Base-by-base conservation (phyloP, 495 filamentous ascomycete genomes). In the Immersiella caudata region DNA sequence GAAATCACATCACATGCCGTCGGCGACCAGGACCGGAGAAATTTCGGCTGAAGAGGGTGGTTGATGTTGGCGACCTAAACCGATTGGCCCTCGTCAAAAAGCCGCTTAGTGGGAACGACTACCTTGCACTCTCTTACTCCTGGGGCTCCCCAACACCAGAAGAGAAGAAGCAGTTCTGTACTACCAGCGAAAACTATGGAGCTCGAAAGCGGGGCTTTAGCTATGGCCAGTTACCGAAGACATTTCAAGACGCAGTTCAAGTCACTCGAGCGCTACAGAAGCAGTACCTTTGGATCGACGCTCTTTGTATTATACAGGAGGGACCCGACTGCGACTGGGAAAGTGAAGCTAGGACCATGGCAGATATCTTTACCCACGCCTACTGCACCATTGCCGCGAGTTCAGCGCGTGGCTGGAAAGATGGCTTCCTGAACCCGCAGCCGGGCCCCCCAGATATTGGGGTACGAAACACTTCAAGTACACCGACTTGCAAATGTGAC, bases 221-320 rank as follows among this genome's bases (percentile, higher is more conserved):
- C 50, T 62, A 65, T 70, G 25, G 56, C 18, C 18, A 60, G 1
- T 60, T 70, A 25, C 68, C 65, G 36, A 55, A 63, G 64, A 70
- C 60, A n/a, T 70, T 70, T 20, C 61, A 67, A 35, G 64, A 70
- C 61, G 68, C 68, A 29, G 54, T 70, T 20, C 29, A 51, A 35
- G 64, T 70, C 51, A 59, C 68, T 25, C 64, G 68, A 59, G 68
- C 59, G 21, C 57, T 74, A 22, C 22, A 40, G 29, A 65, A 74
- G 21, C 50, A 60, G 40, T 75, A 75, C 51, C 46, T 77, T 6
- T 77, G 71, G 73, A 67, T 77, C 54, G 75, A 77, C 50, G 46
- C 72, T 24, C 62, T 77, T 12, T 75, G 71, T 54, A 73, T 77
- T 8, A 74, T 72, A 7, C 73, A 77, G 40, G 65, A 65, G 14